Percentiles rank a stretch among this genome's conserved stretches.
phyloP scores from a whole-genome alignment of 371 early-diverging fungal species.

The Mortierella sp. region DNA sequence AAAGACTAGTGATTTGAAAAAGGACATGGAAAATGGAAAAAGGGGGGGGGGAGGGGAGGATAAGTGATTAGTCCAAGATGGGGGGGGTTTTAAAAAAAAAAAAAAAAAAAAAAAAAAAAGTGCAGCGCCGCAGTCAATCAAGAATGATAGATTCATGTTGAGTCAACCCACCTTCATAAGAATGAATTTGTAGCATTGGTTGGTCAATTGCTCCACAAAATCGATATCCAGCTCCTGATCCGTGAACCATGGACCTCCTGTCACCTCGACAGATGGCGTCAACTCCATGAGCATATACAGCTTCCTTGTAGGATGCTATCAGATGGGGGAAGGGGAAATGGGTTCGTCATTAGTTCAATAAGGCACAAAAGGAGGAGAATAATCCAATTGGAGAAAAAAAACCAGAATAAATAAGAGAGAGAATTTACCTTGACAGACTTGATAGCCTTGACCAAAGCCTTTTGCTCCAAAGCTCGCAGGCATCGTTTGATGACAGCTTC shows the following conservation, averaged over 20 bases:
- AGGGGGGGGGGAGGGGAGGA: neutral
- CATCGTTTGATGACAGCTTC: slow-evolving; percentile 83
- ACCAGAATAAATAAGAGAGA: too few relatives aligned
- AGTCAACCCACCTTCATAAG: slow-evolving; percentile 60
- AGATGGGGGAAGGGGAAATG: too few relatives aligned
- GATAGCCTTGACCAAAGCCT: slow-evolving; percentile 88
- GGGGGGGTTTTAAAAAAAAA: slow-evolving; percentile 4
- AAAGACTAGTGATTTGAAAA: slow-evolving; percentile 70
- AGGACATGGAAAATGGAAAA: neutral
- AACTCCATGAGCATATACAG: slow-evolving; percentile 94
- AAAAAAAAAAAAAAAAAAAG: neutral
- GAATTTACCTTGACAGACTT: slow-evolving; percentile 88
- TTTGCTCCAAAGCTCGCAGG: slow-evolving; percentile 87
- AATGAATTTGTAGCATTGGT: slow-evolving; percentile 82
- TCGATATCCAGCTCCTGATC: slow-evolving; percentile 96
- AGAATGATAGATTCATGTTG: too few relatives aligned
- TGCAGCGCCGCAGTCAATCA: neutral
- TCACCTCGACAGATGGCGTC: slow-evolving; percentile 92
- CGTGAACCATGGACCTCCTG: slow-evolving; percentile 98
- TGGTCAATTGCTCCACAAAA: slow-evolving; percentile 88
- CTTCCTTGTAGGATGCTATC: slow-evolving; percentile 85
- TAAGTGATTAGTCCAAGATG: too few relatives aligned
- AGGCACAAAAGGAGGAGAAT: too few relatives aligned
- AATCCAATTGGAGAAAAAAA: neutral
- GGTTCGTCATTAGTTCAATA: neutral